Percentiles rank a stretch among this genome's conserved stretches.
Conservation (phyloP, 139 green algal genomes). For the Chlorella sp. region DNA sequence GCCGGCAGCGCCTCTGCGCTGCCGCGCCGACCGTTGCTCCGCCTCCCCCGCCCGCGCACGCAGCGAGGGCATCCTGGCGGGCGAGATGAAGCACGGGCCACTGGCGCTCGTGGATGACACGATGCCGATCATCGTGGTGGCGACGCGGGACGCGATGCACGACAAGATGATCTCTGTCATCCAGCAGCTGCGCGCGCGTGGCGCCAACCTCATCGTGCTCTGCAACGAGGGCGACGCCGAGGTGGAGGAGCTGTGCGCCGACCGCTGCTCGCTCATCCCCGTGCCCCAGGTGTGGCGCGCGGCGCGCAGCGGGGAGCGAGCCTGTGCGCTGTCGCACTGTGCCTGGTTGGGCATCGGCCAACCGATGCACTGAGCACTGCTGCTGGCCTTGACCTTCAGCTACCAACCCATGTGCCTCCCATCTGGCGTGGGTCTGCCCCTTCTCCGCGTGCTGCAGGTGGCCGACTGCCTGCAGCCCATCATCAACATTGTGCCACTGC, state of each 20-base stretch:
- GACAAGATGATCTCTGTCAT: slow-evolving; percentile 92
- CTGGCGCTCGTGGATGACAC: slow-evolving; percentile 95
- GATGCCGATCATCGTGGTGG: slow-evolving; percentile 93
- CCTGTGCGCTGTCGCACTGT: too few species aligned
- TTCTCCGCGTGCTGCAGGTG: slow-evolving; percentile 57
- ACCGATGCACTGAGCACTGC: too few species aligned
- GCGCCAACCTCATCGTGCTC: slow-evolving; percentile 81
- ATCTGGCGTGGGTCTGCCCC: too few species aligned
- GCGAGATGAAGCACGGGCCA: slow-evolving; percentile 99
- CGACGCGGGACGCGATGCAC: slow-evolving; percentile 78
- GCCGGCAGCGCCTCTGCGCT: too few species aligned
- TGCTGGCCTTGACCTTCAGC: too few species aligned
- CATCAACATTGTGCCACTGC: slow-evolving; percentile 96
- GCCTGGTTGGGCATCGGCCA: too few species aligned
- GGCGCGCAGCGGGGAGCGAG: too few species aligned
- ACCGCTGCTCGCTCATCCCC: slow-evolving; percentile 33
- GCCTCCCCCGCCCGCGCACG: too few species aligned
- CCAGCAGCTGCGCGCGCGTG: slow-evolving; percentile 85
- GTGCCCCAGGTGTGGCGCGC: slow-evolving; percentile 42
- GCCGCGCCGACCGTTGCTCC: too few species aligned
- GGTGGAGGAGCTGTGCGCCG: slow-evolving; percentile 43
- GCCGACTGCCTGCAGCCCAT: slow-evolving; percentile 91
- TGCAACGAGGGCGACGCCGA: slow-evolving; percentile 78
- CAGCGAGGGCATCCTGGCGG: slow-evolving; percentile 96
- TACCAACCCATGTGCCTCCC: too few species aligned